A percentile compares a stretch with the other conserved stretches of the same genome.
These are phyloP conservation scores for Castanea sativa DNA, from an alignment of 306 rosid species.

Conservation along the genomic window DNA sequence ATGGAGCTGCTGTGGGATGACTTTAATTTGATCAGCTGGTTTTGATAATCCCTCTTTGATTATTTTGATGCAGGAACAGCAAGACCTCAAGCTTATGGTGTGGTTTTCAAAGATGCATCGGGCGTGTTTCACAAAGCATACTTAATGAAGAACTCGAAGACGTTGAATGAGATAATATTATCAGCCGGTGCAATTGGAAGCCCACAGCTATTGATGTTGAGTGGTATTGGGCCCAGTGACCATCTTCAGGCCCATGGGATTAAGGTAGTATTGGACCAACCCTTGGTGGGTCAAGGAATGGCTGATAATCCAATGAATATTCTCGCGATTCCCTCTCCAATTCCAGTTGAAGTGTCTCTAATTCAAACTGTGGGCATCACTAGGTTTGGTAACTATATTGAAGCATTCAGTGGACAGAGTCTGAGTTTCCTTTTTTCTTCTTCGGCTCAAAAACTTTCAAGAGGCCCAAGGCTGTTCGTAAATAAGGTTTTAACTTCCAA, in stretches of 20 bases:
- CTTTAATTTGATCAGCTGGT: too few relatives aligned
- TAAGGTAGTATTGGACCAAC: conserved; percentile 45
- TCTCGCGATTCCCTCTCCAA: conserved; percentile 58
- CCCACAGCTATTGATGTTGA: conserved; percentile 65
- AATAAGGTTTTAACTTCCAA: conserved; percentile 41
- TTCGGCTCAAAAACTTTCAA: conserved; percentile 36
- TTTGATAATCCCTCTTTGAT: too few relatives aligned
- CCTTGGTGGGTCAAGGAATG: conserved; percentile 71
- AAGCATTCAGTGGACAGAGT: conserved; percentile 49
- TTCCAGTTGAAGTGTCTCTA: conserved; percentile 63
- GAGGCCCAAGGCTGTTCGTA: conserved; percentile 21
- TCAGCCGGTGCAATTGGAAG: conserved; percentile 79
- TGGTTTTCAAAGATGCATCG: conserved; percentile 49
- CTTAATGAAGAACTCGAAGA: conserved; percentile 11
- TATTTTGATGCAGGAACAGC: conserved; percentile 24
- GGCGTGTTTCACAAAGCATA: conserved; percentile 50
- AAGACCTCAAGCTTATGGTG: conserved; percentile 62
- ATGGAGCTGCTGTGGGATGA: too few relatives aligned
- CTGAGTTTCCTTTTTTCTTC: conserved; percentile 29
- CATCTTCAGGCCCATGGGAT: conserved; percentile 59
- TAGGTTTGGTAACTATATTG: conserved; percentile 46
- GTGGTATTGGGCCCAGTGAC: conserved; percentile 61
- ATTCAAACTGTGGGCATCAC: conserved; percentile 68
- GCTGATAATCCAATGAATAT: conserved; percentile 76
- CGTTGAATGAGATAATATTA: conserved; percentile 49